Evolutionary conservation across 2,329 filamentous ascomycete species (phyloP), one percentile per base, ranked within the genome.

Genomic region (Talaromyces marneffei): DNA sequence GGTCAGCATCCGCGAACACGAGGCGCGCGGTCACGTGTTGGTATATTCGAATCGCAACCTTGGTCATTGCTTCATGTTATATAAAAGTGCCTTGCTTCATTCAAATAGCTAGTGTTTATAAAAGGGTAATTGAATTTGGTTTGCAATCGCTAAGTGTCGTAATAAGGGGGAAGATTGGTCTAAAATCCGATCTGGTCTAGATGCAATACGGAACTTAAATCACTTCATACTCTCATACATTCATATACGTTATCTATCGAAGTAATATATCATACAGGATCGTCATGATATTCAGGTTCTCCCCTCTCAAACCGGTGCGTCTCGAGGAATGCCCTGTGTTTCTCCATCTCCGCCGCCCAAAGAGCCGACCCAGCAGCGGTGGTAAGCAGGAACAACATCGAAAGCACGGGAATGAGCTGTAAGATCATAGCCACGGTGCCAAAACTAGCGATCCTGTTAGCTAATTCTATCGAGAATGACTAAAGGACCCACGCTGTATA

Each of bases 381-480:
- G 0, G 93, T 97, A 66, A 99, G 78, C 40, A 97, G 81, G 73
- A 97, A 97, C 71, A 97, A 87, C 82, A 99, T 95, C n/a, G 90
- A 95, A 54, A 97, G 76, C 12, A 93, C 82, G 1, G 94, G 94
- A 8, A 97, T 82, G n/a, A 97, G 82, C 76, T 97, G 91, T 29
- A 97, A 76, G 6, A 91, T 74, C 78, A 97, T 85, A 55, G 92
- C 90, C 3, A 94, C 82, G 0, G 89, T 91, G 16, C 94, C 94
- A 70, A 97, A 97, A 70, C 83, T 85, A 62, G 6, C 59, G 27
- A 27, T 12, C 14, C 14, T 39, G 27, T 62, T 35, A 60, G 60
- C 33, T 37, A 18, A 27, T 56, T 42, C 27, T 23, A 55, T 4
- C 5, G 12, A 10, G 1, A 27, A 2, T 8, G 18, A 16, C 4